A percentile compares a stretch with the other conserved stretches of the same genome.
These are phyloP conservation scores for Pistacia vera DNA, from an alignment of 345 rosid species.

Conservation along the genomic window DNA sequence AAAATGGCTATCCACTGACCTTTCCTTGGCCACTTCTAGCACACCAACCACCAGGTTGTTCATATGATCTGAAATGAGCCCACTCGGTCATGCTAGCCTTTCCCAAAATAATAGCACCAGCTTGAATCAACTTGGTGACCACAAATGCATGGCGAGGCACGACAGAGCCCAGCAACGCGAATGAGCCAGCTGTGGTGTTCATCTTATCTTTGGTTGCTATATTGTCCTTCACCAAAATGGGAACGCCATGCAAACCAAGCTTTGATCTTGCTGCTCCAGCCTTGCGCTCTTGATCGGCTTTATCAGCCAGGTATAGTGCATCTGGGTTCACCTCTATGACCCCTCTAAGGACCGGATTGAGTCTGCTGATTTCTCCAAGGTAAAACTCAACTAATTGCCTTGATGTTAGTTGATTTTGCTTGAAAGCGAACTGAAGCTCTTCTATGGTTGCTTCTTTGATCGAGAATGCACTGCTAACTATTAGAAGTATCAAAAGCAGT, in stretches of 20 bases:
- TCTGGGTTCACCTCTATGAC: constrained; percentile 78
- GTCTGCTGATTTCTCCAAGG: constrained; percentile 42
- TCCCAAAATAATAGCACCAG: constrained; percentile 73
- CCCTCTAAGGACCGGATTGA: constrained; percentile 53
- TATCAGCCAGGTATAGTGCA: constrained; percentile 55
- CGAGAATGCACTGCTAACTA: constrained; percentile 19
- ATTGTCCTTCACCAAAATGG: constrained; percentile 65
- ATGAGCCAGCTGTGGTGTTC: constrained; percentile 78
- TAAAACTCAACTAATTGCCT: constrained; percentile 60
- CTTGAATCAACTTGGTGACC: constrained; percentile 52
- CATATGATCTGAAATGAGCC: constrained; percentile 40
- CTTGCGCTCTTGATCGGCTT: constrained; percentile 55
- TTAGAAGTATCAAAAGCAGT: constrained; percentile 15
- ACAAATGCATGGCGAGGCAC: constrained; percentile 68
- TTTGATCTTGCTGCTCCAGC: constrained; percentile 19
- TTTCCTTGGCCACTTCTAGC: constrained; percentile 70
- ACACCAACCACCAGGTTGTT: constrained; percentile 45
- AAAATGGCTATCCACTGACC: constrained; percentile 29
- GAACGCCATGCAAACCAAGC: constrained; percentile 61
- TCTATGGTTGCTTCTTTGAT: constrained; percentile 48
- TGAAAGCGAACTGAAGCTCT: constrained; percentile 50
- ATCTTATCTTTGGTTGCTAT: constrained; percentile 65
- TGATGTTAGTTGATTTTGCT: constrained; percentile 52
- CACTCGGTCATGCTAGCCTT: constrained; percentile 80
- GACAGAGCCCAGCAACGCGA: constrained; percentile 60